These are phyloP conservation scores for Sporothrix brasiliensis DNA, from an alignment of 2,329 filamentous ascomycete genomes.

Conservation along the genomic window DNA sequence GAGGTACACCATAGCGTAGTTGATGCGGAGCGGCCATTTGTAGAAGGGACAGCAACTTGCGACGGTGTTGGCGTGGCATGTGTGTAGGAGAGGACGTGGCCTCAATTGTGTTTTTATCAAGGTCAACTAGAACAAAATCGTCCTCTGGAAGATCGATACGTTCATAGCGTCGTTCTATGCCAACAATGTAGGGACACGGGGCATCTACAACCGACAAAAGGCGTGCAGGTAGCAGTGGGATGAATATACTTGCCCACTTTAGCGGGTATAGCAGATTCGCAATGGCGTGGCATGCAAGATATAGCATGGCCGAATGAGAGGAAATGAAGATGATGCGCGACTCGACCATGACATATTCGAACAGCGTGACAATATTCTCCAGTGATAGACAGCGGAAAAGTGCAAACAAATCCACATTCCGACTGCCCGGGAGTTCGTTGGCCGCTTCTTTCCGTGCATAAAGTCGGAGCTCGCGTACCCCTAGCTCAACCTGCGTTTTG, in stretches of 20 bases:
- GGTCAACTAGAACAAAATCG: constrained; percentile 91
- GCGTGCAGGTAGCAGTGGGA: constrained; percentile 84
- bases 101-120: constrained; percentile 89
- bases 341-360: constrained; percentile 91
- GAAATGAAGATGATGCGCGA: constrained; percentile 95
- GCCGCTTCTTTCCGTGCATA: constrained; percentile 78
- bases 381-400: constrained; percentile 88
- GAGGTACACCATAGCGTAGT: constrained; percentile 78
- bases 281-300: constrained; percentile 87
- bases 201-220: constrained; percentile 89
- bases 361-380: constrained; percentile 87
- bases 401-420: constrained; percentile 89
- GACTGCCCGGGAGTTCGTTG: constrained; percentile 90
- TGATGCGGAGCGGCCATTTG: constrained; percentile 91
- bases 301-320: constrained; percentile 93
- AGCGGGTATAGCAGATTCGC: constrained; percentile 84
- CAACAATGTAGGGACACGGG: constrained; percentile 95
- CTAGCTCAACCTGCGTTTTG: constrained; percentile 92
- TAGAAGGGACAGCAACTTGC: constrained; percentile 84
- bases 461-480: constrained; percentile 83
- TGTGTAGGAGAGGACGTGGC: constrained; percentile 75
- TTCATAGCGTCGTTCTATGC: constrained; percentile 90
- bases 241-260: constrained; percentile 92
- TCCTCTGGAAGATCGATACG: constrained; percentile 85
- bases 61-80: constrained; percentile 83